phyloP scores from a whole-genome alignment of 140 eudicot genomes.

The Cichorium intybus region DNA sequence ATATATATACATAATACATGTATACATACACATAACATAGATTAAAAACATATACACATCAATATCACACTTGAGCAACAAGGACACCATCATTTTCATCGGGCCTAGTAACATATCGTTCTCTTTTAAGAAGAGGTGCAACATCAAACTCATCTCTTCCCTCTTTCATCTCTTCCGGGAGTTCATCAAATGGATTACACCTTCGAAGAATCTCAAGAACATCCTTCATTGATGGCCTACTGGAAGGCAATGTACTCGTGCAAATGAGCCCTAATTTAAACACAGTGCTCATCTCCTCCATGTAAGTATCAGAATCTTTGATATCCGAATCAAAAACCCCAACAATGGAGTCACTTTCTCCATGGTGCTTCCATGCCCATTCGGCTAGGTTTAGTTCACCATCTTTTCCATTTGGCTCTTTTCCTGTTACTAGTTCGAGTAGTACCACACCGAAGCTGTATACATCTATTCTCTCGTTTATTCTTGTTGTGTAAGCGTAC shows the following conservation, averaged over 20 bases:
- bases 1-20: neutral
- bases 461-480: slow-evolving; percentile 68
- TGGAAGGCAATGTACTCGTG: slow-evolving; percentile 62
- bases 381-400: slow-evolving; percentile 58
- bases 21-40: neutral
- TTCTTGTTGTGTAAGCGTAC: slow-evolving; percentile 59
- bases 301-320: slow-evolving; percentile 34
- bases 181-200: slow-evolving; percentile 22
- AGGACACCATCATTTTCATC: slow-evolving; percentile 32
- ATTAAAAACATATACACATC: neutral
- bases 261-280: slow-evolving; percentile 74
- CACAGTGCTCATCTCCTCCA: slow-evolving; percentile 56
- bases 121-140: slow-evolving; percentile 59
- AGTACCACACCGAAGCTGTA: slow-evolving; percentile 81
- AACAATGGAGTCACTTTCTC: slow-evolving; percentile 44
- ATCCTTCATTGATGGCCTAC: slow-evolving; percentile 82
- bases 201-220: slow-evolving; percentile 59
- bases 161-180: slow-evolving; percentile 35
- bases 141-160: slow-evolving; percentile 46
- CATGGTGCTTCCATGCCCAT: slow-evolving; percentile 83
- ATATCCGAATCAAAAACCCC: slow-evolving; percentile 53
- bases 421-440: slow-evolving; percentile 73
- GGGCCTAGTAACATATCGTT: slow-evolving; percentile 47
- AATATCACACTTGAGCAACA: slow-evolving; percentile 11
- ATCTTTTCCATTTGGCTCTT: slow-evolving; percentile 56